Base-by-base conservation (phyloP, 805 yeast genomes). In the Huiozyma naganishii region DNA sequence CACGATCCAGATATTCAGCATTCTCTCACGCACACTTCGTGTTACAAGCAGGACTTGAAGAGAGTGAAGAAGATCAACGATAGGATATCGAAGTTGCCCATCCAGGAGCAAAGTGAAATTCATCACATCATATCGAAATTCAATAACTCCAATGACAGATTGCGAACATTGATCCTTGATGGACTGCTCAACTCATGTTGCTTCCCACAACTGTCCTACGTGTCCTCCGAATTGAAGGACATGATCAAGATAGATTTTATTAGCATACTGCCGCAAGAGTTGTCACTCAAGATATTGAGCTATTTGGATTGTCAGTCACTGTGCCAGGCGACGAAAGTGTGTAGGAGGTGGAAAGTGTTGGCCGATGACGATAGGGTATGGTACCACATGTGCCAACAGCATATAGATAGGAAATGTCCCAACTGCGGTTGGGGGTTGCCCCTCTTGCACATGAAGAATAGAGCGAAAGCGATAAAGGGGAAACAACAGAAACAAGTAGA, bases 401-500 rank as follows among this genome's bases (percentile, higher is more conserved):
- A 92, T 63, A 92, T 92, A 44, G 98, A 92, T 65, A 74, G 95
- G 47, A 92, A 92, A 63, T 92, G 98, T 67, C 95, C 96, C 35
- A 86, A 86, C 58, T 92, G 98, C 67, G 98, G 98, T 11, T 92
- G 98, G 98, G 98, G 98, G 5, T 71, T 92, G 50, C 98, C 98
- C 3, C 67, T 92, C 47, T 76, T 92, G 77, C 95, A 88, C 56
- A 86, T 88, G 79, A 83, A 81, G 59, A 48, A 48, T 32, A 71
- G 83, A 43, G 82, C 81, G 1, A 64, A 83, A 48, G 47, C 38
- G 43, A 42, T 42, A 42, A 28, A 33, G 27, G 41, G 41, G 34
- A 38, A 33, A 33, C 36, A 42, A 32, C 34, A 29, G 37, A 37
- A 37, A 13, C 29, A 41, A 37, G 13, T 35, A 29, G 27, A 40